These are phyloP conservation scores for Santalum album DNA, from an alignment of 164 flowering plant genomes.

Conservation along the genomic window DNA sequence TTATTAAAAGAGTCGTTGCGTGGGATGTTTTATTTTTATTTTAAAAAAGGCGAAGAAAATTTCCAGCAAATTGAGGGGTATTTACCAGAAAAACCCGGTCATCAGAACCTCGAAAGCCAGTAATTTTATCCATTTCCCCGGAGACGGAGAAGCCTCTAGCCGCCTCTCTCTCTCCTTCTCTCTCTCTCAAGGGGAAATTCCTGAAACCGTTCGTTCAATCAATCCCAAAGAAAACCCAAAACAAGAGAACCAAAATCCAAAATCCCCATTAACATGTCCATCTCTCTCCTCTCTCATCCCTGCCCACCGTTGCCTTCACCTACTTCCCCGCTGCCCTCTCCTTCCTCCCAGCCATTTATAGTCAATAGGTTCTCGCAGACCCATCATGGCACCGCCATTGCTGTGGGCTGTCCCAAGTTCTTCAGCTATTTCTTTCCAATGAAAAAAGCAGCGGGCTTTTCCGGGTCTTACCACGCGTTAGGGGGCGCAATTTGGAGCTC, in stretches of 20 bases:
- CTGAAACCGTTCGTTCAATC: not conserved
- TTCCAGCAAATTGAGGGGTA: no score
- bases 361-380: not conserved
- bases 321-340: not conserved
- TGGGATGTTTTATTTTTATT: no score
- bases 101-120: no score
- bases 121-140: no score
- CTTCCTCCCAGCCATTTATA: not conserved
- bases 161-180: not conserved
- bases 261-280: conserved; percentile 2
- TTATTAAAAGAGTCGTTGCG: no score
- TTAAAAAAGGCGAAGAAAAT: no score
- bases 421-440: not conserved
- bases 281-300: conserved; percentile 10
- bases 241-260: no score
- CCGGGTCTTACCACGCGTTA: conserved; percentile 1
- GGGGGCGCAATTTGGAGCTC: conserved; percentile 1
- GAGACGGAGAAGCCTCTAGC: not conserved
- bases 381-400: not conserved
- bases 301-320: conserved; percentile 5
- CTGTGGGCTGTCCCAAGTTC: not conserved
- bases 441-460: conserved; percentile 8
- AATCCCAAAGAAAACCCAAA: not conserved
- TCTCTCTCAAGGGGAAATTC: not conserved
- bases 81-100: no score